These are phyloP conservation scores for Bipolaris sorokiniana DNA, from an alignment of 2,329 filamentous ascomycete genomes.

Conservation along the genomic window DNA sequence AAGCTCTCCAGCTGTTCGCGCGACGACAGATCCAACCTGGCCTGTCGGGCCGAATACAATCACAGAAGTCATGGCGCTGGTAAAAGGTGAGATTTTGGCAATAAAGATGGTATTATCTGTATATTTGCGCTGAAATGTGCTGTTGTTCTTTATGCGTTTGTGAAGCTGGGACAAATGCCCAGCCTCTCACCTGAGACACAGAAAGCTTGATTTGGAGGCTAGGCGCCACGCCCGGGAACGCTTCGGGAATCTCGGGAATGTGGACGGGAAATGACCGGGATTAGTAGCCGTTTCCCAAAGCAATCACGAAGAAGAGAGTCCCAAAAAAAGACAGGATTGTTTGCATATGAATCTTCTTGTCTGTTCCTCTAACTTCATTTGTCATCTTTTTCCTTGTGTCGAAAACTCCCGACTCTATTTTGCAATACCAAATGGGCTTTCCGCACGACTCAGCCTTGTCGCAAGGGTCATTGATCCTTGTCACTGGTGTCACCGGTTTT, in stretches of 20 bases:
- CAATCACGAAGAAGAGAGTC: not conserved
- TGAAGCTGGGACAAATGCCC: not conserved
- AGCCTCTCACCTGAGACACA: not conserved
- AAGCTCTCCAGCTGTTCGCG: conserved; percentile 47
- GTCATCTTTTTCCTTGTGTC: not conserved
- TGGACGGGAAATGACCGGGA: not conserved
- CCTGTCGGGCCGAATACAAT: conserved; percentile 61
- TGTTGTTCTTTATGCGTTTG: not conserved
- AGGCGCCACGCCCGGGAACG: not conserved
- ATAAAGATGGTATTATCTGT: not conserved
- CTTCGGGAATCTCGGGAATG: not conserved
- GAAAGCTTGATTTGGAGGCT: not conserved
- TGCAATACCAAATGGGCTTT: not conserved
- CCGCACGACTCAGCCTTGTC: conserved; percentile 7
- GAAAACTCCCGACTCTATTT: not conserved
- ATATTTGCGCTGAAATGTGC: not conserved
- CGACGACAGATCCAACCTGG: conserved; percentile 51
- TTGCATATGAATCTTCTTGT: not conserved
- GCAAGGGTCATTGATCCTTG: conserved; percentile 47
- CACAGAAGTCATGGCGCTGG: conserved; percentile 24
- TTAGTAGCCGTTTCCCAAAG: not conserved
- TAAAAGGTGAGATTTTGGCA: not conserved
- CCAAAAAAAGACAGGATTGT: not conserved
- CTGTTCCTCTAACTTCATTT: not conserved
- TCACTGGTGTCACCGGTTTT: conserved; percentile 57